Evolutionary conservation across 2,329 filamentous ascomycete genomes (phyloP).

Genomic region (Colletotrichum noveboracense): DNA sequence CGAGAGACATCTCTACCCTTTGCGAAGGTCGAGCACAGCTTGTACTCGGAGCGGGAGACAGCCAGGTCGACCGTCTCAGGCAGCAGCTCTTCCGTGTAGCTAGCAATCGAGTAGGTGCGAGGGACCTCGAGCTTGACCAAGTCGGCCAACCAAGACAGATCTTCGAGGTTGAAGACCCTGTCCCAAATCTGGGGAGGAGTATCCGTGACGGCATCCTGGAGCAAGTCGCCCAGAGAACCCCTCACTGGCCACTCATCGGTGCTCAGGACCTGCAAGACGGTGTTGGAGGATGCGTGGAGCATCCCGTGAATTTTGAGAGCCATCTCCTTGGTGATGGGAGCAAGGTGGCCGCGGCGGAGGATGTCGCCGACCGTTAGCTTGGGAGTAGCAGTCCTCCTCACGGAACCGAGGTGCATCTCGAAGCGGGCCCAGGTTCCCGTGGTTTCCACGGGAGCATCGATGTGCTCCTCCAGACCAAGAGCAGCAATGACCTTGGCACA

Average conservation of each 20-base stretch:
- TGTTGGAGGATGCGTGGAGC: conserved; percentile 54
- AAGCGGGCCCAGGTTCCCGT: conserved; percentile 51
- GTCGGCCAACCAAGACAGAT: conserved; percentile 51
- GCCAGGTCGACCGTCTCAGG: conserved; percentile 57
- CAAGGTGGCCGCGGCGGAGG: conserved; percentile 55
- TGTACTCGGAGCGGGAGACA: conserved; percentile 56
- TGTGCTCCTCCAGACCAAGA: conserved; percentile 51
- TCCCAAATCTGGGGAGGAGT: conserved; percentile 56
- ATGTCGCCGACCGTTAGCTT: conserved; percentile 51
- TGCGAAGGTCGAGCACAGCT: conserved; percentile 48
- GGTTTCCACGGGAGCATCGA: conserved; percentile 44
- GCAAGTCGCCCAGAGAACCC: conserved; percentile 53
- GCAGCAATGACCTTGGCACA: conserved; percentile 59
- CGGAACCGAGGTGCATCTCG: conserved; percentile 47
- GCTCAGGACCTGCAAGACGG: conserved; percentile 51
- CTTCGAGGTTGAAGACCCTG: conserved; percentile 49
- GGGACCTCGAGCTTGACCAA: conserved; percentile 55
- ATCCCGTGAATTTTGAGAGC: conserved; percentile 53
- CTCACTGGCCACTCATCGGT: conserved; percentile 58
- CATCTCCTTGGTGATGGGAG: conserved; percentile 55
- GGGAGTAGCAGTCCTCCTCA: conserved; percentile 30
- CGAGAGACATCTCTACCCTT: conserved; percentile 35
- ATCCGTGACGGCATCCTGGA: conserved; percentile 53
- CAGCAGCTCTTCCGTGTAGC: conserved; percentile 53
- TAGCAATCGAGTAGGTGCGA: conserved; percentile 59